Evolutionary conservation across 441 rosid species (phyloP).

Genomic region (Mallotus repandus): DNA sequence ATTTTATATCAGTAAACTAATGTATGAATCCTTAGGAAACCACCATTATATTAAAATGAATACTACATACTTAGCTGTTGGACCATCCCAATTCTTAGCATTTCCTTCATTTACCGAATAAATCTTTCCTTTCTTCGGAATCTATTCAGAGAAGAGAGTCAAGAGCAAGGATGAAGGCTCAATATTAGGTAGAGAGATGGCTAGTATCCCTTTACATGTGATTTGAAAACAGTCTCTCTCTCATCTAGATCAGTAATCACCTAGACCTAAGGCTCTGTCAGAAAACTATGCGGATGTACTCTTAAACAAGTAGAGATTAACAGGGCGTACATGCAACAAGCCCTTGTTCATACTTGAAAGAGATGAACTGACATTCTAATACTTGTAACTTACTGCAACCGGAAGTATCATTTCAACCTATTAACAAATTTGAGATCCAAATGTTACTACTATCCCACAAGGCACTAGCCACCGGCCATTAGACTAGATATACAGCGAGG

Average conservation of each 20-base stretch:
- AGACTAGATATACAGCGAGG: too few species aligned
- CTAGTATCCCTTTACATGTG: not conserved
- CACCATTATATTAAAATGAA: not conserved
- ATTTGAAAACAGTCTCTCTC: not conserved
- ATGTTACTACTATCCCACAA: not conserved
- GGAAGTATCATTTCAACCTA: not conserved
- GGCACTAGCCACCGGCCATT: too few species aligned
- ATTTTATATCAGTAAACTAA: constrained; percentile 17
- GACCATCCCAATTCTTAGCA: constrained; percentile 95
- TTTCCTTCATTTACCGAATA: constrained; percentile 98
- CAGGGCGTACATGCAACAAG: not conserved
- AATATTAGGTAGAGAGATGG: not conserved
- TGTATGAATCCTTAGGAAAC: constrained; percentile 5
- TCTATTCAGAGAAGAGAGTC: constrained; percentile 36
- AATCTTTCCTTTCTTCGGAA: constrained; percentile 88
- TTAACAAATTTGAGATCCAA: not conserved
- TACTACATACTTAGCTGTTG: constrained; percentile 74
- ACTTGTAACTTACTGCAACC: not conserved
- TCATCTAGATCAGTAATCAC: not conserved
- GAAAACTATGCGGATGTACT: not conserved
- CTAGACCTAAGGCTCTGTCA: not conserved
- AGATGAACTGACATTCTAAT: not conserved
- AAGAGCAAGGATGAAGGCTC: not conserved
- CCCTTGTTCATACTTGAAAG: not conserved
- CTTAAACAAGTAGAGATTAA: not conserved